Percentiles rank a stretch among this genome's conserved stretches.
phyloP scores from a whole-genome alignment of 2,329 filamentous ascomycete species.

The Endothia cerciana region DNA sequence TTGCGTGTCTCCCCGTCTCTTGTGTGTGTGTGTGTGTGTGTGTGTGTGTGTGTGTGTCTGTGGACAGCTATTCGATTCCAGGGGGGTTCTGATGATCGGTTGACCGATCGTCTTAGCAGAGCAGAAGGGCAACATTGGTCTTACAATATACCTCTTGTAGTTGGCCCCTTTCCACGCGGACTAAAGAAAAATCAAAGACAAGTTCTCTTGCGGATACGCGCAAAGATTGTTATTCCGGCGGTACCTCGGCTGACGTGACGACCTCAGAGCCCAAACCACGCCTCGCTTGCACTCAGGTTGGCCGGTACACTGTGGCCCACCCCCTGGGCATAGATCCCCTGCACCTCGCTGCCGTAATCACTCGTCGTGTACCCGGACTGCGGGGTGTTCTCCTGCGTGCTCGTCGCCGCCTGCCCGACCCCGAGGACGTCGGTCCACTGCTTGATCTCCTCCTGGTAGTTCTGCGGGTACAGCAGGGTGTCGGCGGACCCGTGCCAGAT shows the following conservation, averaged over 20 bases:
- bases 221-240: neutral
- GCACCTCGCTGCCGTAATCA: conserved; percentile 43
- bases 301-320: conserved; percentile 36
- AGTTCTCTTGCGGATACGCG: conserved; percentile 6
- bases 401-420: conserved; percentile 32
- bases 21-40: conserved; percentile 15
- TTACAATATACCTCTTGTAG: conserved; percentile 31
- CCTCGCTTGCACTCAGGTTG: conserved; percentile 36
- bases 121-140: conserved; percentile 26
- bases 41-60: conserved; percentile 19
- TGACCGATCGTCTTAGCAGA: conserved; percentile 17
- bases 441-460: conserved; percentile 61
- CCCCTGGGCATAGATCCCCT: conserved; percentile 40
- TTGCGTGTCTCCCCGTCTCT: conserved; percentile 21
- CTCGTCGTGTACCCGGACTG: conserved; percentile 43
- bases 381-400: conserved; percentile 40
- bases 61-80: conserved; percentile 26
- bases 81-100: conserved; percentile 25
- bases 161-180: conserved; percentile 16
- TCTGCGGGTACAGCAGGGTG: conserved; percentile 52
- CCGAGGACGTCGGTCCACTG: conserved; percentile 58
- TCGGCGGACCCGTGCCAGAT: conserved; percentile 62
- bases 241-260: neutral
- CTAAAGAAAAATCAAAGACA: neutral
- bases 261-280: conserved; percentile 39